Conservation (phyloP, 1,284 basidiomycete genomes). For the Farysia itapuensis region DNA sequence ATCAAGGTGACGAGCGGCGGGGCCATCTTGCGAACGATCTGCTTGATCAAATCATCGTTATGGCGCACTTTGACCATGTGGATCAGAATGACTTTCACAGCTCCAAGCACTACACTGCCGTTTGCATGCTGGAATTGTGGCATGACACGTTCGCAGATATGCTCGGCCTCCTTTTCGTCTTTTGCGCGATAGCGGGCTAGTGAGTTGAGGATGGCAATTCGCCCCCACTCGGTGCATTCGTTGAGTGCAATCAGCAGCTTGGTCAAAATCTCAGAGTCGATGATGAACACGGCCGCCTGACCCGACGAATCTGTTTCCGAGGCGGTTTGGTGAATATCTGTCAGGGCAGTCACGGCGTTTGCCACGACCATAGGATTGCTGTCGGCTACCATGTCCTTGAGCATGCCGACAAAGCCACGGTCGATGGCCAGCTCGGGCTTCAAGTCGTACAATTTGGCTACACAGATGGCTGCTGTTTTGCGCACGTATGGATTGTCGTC, state of each 20-base stretch:
- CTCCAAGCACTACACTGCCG: constrained; percentile 88
- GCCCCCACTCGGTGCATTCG: constrained; percentile 98
- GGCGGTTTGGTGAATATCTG: constrained; percentile 77
- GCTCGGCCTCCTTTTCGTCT: constrained; percentile 87
- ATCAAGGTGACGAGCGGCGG: constrained; percentile 77
- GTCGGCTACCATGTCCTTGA: constrained; percentile 85
- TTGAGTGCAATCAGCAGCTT: constrained; percentile 93
- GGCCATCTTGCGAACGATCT: constrained; percentile 93
- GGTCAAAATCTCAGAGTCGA: constrained; percentile 77
- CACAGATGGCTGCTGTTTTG: constrained; percentile 90
- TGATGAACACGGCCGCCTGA: constrained; percentile 71
- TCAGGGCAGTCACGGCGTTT: constrained; percentile 88
- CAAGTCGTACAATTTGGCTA: constrained; percentile 94
- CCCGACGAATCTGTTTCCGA: constrained; percentile 39
- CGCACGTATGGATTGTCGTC: constrained; percentile 87
- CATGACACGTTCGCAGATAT: constrained; percentile 96
- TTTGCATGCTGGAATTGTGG: constrained; percentile 98
- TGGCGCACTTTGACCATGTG: constrained; percentile 63
- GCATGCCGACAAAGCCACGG: constrained; percentile 85
- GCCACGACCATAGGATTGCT: constrained; percentile 99
- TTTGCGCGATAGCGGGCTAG: constrained; percentile 78
- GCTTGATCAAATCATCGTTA: constrained; percentile 82
- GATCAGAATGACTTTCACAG: constrained; percentile 94
- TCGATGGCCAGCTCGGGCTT: constrained; percentile 93
- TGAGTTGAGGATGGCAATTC: constrained; percentile 86